A percentile compares a stretch with the other conserved stretches of the same genome.
phyloP scores from a whole-genome alignment of 352 stramenopile genomes.

The Globisporangium heterothallicum region DNA sequence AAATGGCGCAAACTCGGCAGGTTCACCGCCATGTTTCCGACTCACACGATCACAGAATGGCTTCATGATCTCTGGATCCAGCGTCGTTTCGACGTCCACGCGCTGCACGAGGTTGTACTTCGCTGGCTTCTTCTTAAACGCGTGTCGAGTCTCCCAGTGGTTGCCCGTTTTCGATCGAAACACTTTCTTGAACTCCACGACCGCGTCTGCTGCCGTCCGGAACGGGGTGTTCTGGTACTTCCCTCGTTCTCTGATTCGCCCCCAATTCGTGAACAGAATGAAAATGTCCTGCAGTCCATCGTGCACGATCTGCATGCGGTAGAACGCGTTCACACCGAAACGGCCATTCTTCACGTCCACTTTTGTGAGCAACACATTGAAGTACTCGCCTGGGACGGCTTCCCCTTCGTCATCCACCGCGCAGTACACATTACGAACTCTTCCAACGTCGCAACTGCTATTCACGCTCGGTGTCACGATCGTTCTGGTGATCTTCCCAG shows the following conservation, averaged over 20 bases:
- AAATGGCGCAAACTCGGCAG: slow-evolving; percentile 32
- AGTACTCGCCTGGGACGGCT: slow-evolving; percentile 29
- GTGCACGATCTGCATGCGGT: slow-evolving; percentile 62
- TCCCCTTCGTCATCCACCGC: slow-evolving; percentile 23
- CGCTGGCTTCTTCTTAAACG: slow-evolving; percentile 51
- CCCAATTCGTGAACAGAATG: slow-evolving; percentile 80
- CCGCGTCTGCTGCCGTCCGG: slow-evolving; percentile 35
- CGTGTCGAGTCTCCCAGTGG: slow-evolving; percentile 39
- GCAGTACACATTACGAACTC: slow-evolving; percentile 32
- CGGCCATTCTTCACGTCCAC: slow-evolving; percentile 71
- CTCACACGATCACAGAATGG: slow-evolving; percentile 40
- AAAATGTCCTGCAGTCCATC: slow-evolving; percentile 65
- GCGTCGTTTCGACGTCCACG: slow-evolving; percentile 45
- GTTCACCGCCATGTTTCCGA: slow-evolving; percentile 19
- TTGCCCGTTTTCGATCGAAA: slow-evolving; percentile 77
- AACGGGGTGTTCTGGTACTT: slow-evolving; percentile 82
- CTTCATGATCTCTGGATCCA: slow-evolving; percentile 47
- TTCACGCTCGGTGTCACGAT: slow-evolving; percentile 40
- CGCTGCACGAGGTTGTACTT: slow-evolving; percentile 79
- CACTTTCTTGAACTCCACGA: slow-evolving; percentile 76
- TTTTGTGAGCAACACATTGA: slow-evolving; percentile 60
- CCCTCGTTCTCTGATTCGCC: slow-evolving; percentile 58
- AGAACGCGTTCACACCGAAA: slow-evolving; percentile 79
- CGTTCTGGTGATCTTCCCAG: slow-evolving; percentile 50
- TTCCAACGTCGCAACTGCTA: slow-evolving; percentile 51